Base-by-base conservation (phyloP, 2,329 filamentous ascomycete genomes). In the Bipolaris bicolor region DNA sequence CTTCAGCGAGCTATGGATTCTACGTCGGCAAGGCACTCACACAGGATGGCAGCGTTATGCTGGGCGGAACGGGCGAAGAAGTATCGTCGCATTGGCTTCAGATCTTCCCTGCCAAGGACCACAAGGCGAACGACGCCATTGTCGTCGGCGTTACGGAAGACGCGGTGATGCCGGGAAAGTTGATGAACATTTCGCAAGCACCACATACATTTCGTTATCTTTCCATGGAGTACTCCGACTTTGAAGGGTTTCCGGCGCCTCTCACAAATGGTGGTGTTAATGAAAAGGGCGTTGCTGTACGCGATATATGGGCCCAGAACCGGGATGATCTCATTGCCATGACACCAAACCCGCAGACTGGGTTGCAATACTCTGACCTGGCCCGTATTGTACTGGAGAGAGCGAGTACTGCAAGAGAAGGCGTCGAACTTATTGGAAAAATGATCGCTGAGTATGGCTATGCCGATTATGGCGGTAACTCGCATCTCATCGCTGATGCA, bases 11-110 rank as follows among this genome's bases (percentile, higher is more conserved):
- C 68, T 81, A 81, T 64, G 79, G 78, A 13, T 81, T 81, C 66
- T 82, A 81, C 50, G 78, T 82, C 16, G 80, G 80, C 57, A 80
- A 80, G 57, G 71, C 75, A 37, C 75, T 82, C 58, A 81, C 80
- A 0, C 67, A 72, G 13, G 75, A 78, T 58, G 78, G 77, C 29
- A 76, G 73, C 34, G 78, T 81, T 24, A 71, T 81, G 41, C 67
- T 81, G 18, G 79, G 79, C 57, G 79, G 80, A 20, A 81, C 79
- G 3, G 80, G 79, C 43, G 80, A 82, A 58, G 79, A 82, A 60
- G 79, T 81, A 0, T 82, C 79, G 0, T 78, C 76, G 7, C 79
- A 81, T 56, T 81, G 79, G 78, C 77, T 81, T 22, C 76, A 81
- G 53, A 68, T 82, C 31, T 81, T 81, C 45, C 72, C 78, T 0